phyloP scores from a whole-genome alignment of 345 rosid species.

The Hibiscus trionum region DNA sequence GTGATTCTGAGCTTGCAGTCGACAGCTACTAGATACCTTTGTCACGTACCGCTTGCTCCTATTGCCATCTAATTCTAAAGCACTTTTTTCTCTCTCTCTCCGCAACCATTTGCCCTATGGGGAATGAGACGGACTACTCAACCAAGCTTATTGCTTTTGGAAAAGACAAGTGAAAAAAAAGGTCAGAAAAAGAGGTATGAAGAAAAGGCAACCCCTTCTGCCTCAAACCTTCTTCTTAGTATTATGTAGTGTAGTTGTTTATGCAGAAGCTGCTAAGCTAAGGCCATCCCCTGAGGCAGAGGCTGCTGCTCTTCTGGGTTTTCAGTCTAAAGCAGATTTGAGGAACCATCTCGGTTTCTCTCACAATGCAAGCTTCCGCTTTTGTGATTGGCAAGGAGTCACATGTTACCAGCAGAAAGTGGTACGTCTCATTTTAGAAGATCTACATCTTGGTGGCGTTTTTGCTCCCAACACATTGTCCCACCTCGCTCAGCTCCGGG shows the following conservation, averaged over 20 bases:
- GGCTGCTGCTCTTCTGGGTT: conserved; percentile 54
- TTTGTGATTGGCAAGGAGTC: conserved; percentile 76
- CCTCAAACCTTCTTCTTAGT: neutral
- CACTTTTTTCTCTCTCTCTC: neutral
- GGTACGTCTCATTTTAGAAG: conserved; percentile 53
- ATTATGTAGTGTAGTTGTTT: conserved; percentile 10
- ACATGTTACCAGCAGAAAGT: conserved; percentile 43
- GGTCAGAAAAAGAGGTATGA: conserved; percentile 17
- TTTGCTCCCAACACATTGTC: conserved; percentile 48
- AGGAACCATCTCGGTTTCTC: conserved; percentile 32
- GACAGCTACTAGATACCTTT: conserved; percentile 33
- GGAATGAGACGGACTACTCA: conserved; percentile 9
- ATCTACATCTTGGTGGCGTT: conserved; percentile 51
- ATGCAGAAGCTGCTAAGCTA: conserved; percentile 13
- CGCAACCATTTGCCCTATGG: neutral
- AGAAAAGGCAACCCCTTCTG: conserved; percentile 13
- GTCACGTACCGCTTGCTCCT: conserved; percentile 34
- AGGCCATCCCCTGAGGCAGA: conserved; percentile 45
- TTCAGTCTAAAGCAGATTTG: conserved; percentile 66
- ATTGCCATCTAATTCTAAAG: conserved; percentile 11
- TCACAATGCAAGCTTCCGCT: conserved; percentile 22
- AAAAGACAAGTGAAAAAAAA: neutral
- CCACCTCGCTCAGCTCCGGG: conserved; percentile 78
- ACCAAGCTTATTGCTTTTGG: neutral
- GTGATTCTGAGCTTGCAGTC: conserved; percentile 55